Base-by-base conservation (phyloP, 1,284 basidiomycete species). In the Irpex rosettiformis region DNA sequence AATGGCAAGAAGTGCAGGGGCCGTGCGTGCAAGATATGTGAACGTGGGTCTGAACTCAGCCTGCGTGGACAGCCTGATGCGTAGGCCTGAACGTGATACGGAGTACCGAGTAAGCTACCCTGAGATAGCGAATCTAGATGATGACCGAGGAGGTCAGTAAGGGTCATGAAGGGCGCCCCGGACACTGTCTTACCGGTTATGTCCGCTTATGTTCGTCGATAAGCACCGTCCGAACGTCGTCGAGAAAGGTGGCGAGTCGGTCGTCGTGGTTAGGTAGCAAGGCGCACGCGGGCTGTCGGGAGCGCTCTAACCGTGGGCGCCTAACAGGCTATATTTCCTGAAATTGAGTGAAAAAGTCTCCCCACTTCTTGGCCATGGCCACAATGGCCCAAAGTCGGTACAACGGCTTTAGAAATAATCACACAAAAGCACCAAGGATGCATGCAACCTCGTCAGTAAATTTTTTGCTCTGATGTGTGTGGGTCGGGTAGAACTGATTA, bases 21-120 rank as follows among this genome's bases (percentile, higher is more conserved):
- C 37, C 25, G 52, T 29, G 42, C 28, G 45, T 40, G 25, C 33
- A 13, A 30, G 47, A 53, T 47, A 49, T n/a, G n/a, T n/a, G n/a
- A 56, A 56, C 58, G 58, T 59, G 58, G 54, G 54, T 28, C 21
- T 51, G 22, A 24, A 8, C 48, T 16, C 8, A 47, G 43, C 18
- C 22, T 18, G 22, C 22, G 43, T 21, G 43, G 10, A 18, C 33
- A 45, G 21, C 48, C 27, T 51, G 48, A 51, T 51, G n/a, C n/a
- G 24, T 24, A 47, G 27, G 22, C 18, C 27, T 51, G 53, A 58
- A 58, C 57, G 57, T 58, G 57, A 43, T 49, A 25, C 24, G 27
- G 24, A 51, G 48, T 47, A 18, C n/a, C n/a, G n/a, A n/a, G n/a
- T 13, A 47, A 13, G 8, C 43, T 22, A 7, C 18, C 13, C 16